These are phyloP conservation scores for Fagus sylvatica DNA, from an alignment of 306 rosid genomes.

Conservation along the genomic window DNA sequence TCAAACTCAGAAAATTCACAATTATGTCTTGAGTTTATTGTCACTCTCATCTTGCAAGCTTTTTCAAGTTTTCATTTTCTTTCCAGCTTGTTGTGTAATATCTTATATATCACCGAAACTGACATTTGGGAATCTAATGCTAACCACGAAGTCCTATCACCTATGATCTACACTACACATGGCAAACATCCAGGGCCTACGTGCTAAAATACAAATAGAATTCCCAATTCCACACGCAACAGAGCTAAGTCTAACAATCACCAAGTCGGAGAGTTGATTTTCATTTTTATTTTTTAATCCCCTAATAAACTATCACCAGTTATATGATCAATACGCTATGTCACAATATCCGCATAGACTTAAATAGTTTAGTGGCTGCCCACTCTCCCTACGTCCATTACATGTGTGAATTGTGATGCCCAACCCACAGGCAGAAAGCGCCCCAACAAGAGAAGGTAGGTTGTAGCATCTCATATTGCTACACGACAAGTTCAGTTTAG, in stretches of 20 bases:
- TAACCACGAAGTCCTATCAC: neutral
- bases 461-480: too few species aligned
- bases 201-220: neutral
- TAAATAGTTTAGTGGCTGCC: constrained; percentile 13
- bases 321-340: neutral
- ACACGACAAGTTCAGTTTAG: too few species aligned
- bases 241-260: neutral
- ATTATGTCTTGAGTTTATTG: neutral
- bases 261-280: neutral
- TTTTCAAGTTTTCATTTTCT: neutral
- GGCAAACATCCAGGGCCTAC: constrained; percentile 1
- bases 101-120: too few species aligned
- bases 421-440: constrained; percentile 10
- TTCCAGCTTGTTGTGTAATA: neutral
- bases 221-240: neutral
- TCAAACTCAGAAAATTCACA: neutral
- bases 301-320: neutral
- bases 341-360: neutral
- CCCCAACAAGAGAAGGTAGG: too few species aligned
- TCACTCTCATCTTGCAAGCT: neutral
- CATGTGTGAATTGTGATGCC: constrained; percentile 19
- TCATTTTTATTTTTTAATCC: neutral
- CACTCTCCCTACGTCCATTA: constrained; percentile 6
- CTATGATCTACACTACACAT: too few species aligned
- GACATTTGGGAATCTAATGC: neutral